Conservation (phyloP, 345 rosid genomes). For the Crucihimalaya himalaica region DNA sequence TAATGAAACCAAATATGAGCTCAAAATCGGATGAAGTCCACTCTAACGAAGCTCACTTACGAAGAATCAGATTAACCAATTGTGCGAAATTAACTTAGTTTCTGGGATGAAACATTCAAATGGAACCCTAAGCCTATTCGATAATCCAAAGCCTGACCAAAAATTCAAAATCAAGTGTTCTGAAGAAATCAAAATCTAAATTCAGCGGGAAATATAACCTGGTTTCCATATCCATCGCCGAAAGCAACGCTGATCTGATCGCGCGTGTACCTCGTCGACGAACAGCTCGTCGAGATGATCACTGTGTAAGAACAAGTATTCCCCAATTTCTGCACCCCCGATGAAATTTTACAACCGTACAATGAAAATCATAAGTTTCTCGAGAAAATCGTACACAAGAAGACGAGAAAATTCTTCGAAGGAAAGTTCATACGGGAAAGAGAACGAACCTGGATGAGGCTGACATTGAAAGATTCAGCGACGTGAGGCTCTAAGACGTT, state of each 20-base stretch:
- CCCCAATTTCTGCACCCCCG: conserved; percentile 43
- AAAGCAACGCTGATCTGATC: conserved; percentile 89
- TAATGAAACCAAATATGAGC: conserved; percentile 11
- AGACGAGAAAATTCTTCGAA: neutral
- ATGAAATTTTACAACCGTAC: neutral
- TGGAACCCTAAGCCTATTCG: conserved; percentile 21
- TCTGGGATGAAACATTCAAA: conserved; percentile 19
- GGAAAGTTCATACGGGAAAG: neutral
- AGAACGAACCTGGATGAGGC: conserved; percentile 59
- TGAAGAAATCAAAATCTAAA: conserved; percentile 6
- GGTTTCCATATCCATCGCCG: conserved; percentile 92
- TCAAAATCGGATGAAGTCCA: neutral
- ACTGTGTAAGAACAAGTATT: conserved; percentile 66
- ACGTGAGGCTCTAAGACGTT: conserved; percentile 46
- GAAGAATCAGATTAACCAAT: neutral
- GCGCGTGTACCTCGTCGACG: conserved; percentile 70
- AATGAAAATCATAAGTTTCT: neutral
- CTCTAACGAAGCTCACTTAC: neutral
- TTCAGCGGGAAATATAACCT: conserved; percentile 47
- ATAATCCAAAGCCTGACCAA: neutral
- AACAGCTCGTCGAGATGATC: conserved; percentile 75
- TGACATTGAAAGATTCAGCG: conserved; percentile 54
- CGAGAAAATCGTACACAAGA: neutral
- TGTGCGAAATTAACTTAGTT: neutral
- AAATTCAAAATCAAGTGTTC: conserved; percentile 11